Base-by-base conservation (phyloP, 192 early-diverging fungal genomes). In the Mycoemilia scoparia region DNA sequence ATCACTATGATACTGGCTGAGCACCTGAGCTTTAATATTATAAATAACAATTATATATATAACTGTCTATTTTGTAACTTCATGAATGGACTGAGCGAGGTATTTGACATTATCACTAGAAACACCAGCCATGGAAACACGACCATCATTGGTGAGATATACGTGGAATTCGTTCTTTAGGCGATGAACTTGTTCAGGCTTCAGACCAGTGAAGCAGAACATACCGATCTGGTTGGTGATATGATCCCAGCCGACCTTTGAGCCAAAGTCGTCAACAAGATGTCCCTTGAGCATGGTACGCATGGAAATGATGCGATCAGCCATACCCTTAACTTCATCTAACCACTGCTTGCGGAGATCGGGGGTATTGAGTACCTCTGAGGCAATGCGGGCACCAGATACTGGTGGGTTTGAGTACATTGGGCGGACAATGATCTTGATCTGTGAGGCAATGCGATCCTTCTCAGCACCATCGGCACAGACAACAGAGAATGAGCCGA, bases 331-430 rank as follows among this genome's bases (percentile, higher is more conserved):
- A 59, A 98, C 86, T 57, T 98, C 84, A 30, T 45, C 54, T 20
- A 80, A 49, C 95, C 95, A 99, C 69, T 93, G 80, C 4, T 43
- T 21, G 43, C 73, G 70, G 46, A 96, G 68, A 36, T 69, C 68
- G 2, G 75, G 60, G 34, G 60, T 66, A 43, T 64, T 67, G 54
- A 99, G 64, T 19, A 99, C 86, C 48, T 76, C 71, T 42, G 76
- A 72, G 32, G 87, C 95, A 36, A 99, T 82, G 33, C 87, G 79
- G 13, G 92, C 81, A 45, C 91, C 95, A 47, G 82, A 75, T 22
- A 91, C 54, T n/a, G 95, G 92, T 29, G 91, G 89, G 72, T 91
- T 93, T n/a, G 88, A 93, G 75, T 90, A 92, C 79, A 96, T 76
- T 29, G 91, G 85, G 23, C 95, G 77, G 45, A 95, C 83, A 25